Conservation (phyloP, 805 yeast genomes). For the Yamadazyma kitorensis region DNA sequence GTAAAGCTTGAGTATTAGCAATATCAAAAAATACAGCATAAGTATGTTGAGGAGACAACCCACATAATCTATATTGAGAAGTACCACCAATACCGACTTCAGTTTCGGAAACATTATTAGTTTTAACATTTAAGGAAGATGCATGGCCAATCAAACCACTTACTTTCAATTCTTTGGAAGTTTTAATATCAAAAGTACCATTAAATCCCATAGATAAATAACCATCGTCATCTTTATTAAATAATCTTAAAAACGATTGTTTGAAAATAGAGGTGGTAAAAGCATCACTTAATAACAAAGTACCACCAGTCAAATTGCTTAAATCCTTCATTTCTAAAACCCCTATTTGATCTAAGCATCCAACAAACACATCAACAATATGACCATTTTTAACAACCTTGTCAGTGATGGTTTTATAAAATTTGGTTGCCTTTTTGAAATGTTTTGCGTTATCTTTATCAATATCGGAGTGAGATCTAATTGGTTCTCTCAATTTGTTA, state of each 20-base stretch:
- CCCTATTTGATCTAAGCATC: slow-evolving; percentile 70
- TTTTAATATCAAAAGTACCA: slow-evolving; percentile 57
- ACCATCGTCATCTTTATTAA: slow-evolving; percentile 34
- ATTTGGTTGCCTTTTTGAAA: slow-evolving; percentile 39
- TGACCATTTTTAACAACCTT: slow-evolving; percentile 49
- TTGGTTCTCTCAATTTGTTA: slow-evolving; percentile 54
- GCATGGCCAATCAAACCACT: slow-evolving; percentile 67
- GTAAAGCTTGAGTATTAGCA: slow-evolving; percentile 25
- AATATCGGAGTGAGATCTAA: slow-evolving; percentile 66
- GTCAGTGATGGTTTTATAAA: slow-evolving; percentile 49
- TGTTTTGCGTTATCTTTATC: slow-evolving; percentile 36
- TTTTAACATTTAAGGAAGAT: slow-evolving; percentile 55
- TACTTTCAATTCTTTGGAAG: slow-evolving; percentile 48
- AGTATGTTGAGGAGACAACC: slow-evolving; percentile 54
- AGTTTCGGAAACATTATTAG: slow-evolving; percentile 79
- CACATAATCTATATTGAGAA: slow-evolving; percentile 77
- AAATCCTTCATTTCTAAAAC: slow-evolving; percentile 62
- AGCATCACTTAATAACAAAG: slow-evolving; percentile 59
- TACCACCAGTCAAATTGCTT: slow-evolving; percentile 60
- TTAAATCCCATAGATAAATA: slow-evolving; percentile 53
- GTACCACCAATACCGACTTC: slow-evolving; percentile 95
- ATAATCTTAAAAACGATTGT: slow-evolving; percentile 57
- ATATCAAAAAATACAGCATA: slow-evolving; percentile 60
- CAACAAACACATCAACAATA: slow-evolving; percentile 56
- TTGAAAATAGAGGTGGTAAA: slow-evolving; percentile 66